A percentile compares a stretch with the other conserved stretches of the same genome.
Conservation (phyloP, 1,139 yeast genomes). For the Nakaseomyces bracarensis region DNA sequence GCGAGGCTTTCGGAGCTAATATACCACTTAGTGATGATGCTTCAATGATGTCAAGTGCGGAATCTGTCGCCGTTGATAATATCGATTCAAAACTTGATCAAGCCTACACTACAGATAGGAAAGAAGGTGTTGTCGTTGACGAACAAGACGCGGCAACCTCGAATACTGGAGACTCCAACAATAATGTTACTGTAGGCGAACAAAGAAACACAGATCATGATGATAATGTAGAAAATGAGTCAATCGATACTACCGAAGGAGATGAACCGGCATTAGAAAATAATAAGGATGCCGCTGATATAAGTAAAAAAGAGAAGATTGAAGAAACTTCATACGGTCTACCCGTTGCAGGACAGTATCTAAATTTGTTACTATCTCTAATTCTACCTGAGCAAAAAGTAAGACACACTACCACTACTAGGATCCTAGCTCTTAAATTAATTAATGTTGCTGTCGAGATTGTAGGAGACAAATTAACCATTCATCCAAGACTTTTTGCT, state of each 20-base stretch:
- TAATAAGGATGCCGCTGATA: not conserved
- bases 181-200: too few species aligned
- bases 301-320: too few species aligned
- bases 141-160: too few species aligned
- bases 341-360: conserved; percentile 35
- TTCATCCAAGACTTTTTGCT: conserved; percentile 58
- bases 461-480: conserved; percentile 58
- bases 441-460: conserved; percentile 77
- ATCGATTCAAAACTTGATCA: conserved; percentile 4
- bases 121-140: too few species aligned
- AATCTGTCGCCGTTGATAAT: not conserved
- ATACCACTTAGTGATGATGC: conserved; percentile 18
- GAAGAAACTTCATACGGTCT: conserved; percentile 31
- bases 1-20: conserved; percentile 32
- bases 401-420: conserved; percentile 80
- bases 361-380: conserved; percentile 73
- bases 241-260: not conserved
- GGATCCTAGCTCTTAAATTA: conserved; percentile 72
- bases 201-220: not conserved
- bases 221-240: not conserved
- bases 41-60: conserved; percentile 5
- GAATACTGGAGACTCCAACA: too few species aligned
- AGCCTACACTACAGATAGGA: conserved; percentile 7
- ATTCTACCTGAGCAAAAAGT: conserved; percentile 75
- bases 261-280: not conserved